Conservation (phyloP, 2,329 filamentous ascomycete genomes). For the Rhynchosporium graminicola region DNA sequence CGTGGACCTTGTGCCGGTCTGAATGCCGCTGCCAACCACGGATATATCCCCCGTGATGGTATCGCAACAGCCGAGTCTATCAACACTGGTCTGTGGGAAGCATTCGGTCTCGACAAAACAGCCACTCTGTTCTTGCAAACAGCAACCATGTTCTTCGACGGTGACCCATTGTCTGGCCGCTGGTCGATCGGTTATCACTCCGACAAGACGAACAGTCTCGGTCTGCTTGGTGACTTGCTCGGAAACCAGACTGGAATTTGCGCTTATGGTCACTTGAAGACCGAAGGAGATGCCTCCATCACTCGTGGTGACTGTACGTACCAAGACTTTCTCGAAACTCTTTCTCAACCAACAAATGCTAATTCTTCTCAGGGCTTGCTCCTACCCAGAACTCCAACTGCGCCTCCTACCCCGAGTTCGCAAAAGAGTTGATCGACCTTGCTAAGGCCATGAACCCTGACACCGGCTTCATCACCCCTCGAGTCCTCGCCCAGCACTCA, state of each 20-base stretch:
- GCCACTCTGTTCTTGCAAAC: conserved; percentile 26
- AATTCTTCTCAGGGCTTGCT: conserved; percentile 13
- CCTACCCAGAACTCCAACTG: conserved; percentile 27
- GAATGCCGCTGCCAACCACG: conserved; percentile 46
- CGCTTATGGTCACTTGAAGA: conserved; percentile 27
- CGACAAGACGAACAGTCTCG: conserved; percentile 23
- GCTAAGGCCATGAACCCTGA: conserved; percentile 18
- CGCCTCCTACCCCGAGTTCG: conserved; percentile 28
- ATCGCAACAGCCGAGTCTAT: conserved; percentile 20
- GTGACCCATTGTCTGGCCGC: conserved; percentile 25
- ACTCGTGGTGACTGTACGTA: conserved; percentile 24
- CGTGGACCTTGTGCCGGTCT: conserved; percentile 40
- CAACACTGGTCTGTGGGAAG: conserved; percentile 20
- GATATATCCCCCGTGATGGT: conserved; percentile 38
- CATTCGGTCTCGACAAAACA: conserved; percentile 28
- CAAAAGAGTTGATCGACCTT: conserved; percentile 26
- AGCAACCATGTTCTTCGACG: conserved; percentile 27
- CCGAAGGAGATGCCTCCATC: conserved; percentile 27
- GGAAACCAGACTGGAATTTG: conserved; percentile 28
- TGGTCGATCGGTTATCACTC: conserved; percentile 28
- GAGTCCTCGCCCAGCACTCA: conserved; percentile 24
- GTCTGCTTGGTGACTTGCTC: conserved; percentile 20
- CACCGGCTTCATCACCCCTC: conserved; percentile 22
- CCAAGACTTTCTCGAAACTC: neutral
- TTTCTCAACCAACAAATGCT: neutral